Conservation (phyloP, 768 basidiomycete species). For the Tricholoma matsutake region DNA sequence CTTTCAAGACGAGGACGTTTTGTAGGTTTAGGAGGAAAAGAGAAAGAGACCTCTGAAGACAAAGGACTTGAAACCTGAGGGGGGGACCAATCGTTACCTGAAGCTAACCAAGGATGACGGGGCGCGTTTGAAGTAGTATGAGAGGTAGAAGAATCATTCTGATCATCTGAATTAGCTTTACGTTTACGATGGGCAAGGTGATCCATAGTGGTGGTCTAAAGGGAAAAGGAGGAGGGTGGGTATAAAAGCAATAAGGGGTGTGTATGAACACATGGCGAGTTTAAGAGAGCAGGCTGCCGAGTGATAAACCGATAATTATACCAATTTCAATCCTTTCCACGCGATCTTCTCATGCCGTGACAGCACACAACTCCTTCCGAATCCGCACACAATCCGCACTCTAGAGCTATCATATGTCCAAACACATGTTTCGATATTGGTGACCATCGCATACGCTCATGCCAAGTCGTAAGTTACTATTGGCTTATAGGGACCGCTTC, state of each 20-base stretch:
- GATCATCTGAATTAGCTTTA: conserved; percentile 57
- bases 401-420: too few relatives aligned
- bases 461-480: too few relatives aligned
- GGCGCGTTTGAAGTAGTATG: conserved; percentile 27
- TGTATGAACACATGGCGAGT: conserved; percentile 42
- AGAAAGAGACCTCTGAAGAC: conserved; percentile 22
- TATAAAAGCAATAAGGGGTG: conserved; percentile 30
- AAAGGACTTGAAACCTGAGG: conserved; percentile 31
- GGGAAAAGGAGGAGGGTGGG: conserved; percentile 20
- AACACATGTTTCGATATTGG: neutral
- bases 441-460: neutral
- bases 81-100: conserved; percentile 22
- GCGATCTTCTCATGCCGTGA: conserved; percentile 34
- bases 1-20: conserved; percentile 45
- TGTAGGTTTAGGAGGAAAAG: conserved; percentile 19
- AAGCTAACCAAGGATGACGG: conserved; percentile 37
- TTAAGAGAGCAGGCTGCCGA: conserved; percentile 2
- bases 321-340: conserved; percentile 17
- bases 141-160: conserved; percentile 21
- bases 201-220: conserved; percentile 45
- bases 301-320: too few relatives aligned
- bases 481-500: conserved; percentile 12
- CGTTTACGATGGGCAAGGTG: conserved; percentile 55
- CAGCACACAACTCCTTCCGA: conserved; percentile 25
- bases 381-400: conserved; percentile 19